Percentiles rank a stretch among this genome's conserved stretches.
Conservation (phyloP, 2,329 filamentous ascomycete species). For the Stemphylium lycopersici region DNA sequence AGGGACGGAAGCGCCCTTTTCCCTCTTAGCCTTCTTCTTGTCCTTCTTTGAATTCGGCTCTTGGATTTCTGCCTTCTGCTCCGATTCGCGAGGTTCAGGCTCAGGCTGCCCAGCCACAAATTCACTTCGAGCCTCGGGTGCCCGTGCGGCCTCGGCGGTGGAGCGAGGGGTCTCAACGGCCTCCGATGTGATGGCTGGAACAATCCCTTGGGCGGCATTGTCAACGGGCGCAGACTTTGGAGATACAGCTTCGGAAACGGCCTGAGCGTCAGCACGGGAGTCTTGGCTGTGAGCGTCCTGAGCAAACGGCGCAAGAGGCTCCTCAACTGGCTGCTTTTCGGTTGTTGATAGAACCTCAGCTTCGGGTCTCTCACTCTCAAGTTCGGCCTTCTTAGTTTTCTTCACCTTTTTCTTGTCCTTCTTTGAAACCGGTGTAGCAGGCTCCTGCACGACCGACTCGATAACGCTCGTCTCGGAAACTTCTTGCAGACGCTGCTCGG, state of each 20-base stretch:
- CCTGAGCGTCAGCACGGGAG: not conserved
- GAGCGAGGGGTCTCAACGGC: not conserved
- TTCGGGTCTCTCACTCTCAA: too few species aligned
- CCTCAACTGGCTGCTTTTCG: slow-evolving; percentile 7
- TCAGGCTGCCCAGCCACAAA: not conserved
- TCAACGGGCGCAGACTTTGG: slow-evolving; percentile 8
- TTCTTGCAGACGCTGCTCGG: not conserved
- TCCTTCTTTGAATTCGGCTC: slow-evolving; percentile 21
- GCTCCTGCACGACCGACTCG: not conserved
- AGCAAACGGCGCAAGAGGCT: not conserved
- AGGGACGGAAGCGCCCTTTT: slow-evolving; percentile 18
- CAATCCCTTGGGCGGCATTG: not conserved
- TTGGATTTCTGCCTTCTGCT: slow-evolving; percentile 8
- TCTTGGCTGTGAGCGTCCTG: slow-evolving; percentile 1
- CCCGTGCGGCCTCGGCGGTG: not conserved
- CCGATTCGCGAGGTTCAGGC: not conserved
- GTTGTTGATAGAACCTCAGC: slow-evolving; percentile 2
- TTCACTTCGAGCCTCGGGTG: not conserved
- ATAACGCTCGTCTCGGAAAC: not conserved
- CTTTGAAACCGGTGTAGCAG: slow-evolving; percentile 20
- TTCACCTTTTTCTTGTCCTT: slow-evolving; percentile 36
- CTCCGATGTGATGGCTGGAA: not conserved
- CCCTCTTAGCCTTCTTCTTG: slow-evolving; percentile 33
- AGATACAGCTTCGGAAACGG: not conserved
- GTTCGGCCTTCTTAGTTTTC: slow-evolving; percentile 18